A percentile compares a stretch with the other conserved stretches of the same genome.
These are phyloP conservation scores for Cercospora sp. DNA, from an alignment of 2,329 filamentous ascomycete species.

Conservation along the genomic window DNA sequence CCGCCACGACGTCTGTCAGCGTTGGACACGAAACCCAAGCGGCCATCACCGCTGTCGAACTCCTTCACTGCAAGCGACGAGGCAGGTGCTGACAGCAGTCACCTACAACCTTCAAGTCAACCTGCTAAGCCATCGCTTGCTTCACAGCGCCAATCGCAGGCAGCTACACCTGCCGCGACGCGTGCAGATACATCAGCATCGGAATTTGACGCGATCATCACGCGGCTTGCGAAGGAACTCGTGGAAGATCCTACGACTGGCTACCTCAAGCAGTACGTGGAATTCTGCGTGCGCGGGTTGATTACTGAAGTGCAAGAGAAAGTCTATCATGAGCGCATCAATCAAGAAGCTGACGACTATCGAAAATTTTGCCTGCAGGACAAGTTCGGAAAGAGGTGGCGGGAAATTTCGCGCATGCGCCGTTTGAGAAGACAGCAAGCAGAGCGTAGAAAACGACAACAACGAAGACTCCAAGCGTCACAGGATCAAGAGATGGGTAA, in stretches of 20 bases:
- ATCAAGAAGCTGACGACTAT: constrained; percentile 35
- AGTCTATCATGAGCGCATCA: constrained; percentile 35
- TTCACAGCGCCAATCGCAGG: constrained; percentile 8
- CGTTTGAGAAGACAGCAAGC: constrained; percentile 12
- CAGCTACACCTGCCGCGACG: constrained; percentile 17
- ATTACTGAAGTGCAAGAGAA: constrained; percentile 38
- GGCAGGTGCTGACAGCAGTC: neutral
- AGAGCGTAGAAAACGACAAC: constrained; percentile 33
- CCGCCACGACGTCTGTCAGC: constrained; percentile 22
- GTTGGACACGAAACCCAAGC: constrained; percentile 32
- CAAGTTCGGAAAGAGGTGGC: constrained; percentile 43
- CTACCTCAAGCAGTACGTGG: constrained; percentile 49
- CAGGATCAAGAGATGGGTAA: constrained; percentile 17
- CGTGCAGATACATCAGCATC: constrained; percentile 17
- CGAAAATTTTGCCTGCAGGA: constrained; percentile 36
- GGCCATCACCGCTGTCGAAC: constrained; percentile 38
- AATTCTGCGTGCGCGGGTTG: constrained; percentile 39
- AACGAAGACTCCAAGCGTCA: constrained; percentile 29
- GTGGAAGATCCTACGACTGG: constrained; percentile 43
- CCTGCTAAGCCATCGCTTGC: constrained; percentile 12
- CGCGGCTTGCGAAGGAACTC: constrained; percentile 41
- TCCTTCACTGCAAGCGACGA: constrained; percentile 31
- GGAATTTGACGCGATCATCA: constrained; percentile 35
- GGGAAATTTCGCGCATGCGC: constrained; percentile 24
- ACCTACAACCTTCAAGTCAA: neutral